Evolutionary conservation across 371 early-diverging fungal genomes (phyloP), one percentile per base, ranked within the genome.

Genomic region (Entomophthora muscae): DNA sequence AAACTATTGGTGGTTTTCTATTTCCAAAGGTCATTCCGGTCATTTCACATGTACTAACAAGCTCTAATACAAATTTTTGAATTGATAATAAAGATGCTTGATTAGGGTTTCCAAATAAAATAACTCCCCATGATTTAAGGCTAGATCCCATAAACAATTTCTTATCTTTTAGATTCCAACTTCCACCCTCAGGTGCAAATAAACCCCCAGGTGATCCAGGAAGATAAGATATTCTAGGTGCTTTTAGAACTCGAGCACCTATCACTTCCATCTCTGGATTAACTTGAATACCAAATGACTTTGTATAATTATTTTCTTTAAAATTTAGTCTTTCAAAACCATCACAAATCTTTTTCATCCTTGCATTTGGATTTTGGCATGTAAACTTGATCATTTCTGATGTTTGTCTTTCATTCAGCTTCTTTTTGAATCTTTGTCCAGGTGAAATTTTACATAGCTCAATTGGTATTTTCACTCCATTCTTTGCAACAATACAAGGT

Each of bases 371-470:
- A 30, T 79, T 77, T 65, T 84, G 83, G 67, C 89, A 85, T 0
- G 91, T 86, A 68, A 90, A 88, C 66, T 81, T 86, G 72, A 95
- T 91, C 90, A 94, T 92, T 61, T 91, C 89, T 0, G 90, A 84
- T 0, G 93, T 93, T 76, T 93, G 85, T 31, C 74, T 76, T 53
- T 89, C 90, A 67, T 86, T 83, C 23, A 91, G 72, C 70, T 89
- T 89, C 67, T 85, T 76, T 62, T 75, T 69, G 67, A 79, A 80
- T 28, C 89, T 80, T 74, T 91, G 93, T 52, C 89, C 90, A 53
- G 79, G 77, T 30, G 83, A 70, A 22, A 95, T 72, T 28, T 80
- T 77, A 72, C 95, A 93, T 30, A 92, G 78, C 72, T 96, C 95
- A 76, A 95, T 79, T 29, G 97, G 95, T 30, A 96, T 71, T 64